A percentile compares a stretch with the other conserved stretches of the same genome.
phyloP scores from a whole-genome alignment of 129 eudicot genomes.

The Dittrichia graveolens region DNA sequence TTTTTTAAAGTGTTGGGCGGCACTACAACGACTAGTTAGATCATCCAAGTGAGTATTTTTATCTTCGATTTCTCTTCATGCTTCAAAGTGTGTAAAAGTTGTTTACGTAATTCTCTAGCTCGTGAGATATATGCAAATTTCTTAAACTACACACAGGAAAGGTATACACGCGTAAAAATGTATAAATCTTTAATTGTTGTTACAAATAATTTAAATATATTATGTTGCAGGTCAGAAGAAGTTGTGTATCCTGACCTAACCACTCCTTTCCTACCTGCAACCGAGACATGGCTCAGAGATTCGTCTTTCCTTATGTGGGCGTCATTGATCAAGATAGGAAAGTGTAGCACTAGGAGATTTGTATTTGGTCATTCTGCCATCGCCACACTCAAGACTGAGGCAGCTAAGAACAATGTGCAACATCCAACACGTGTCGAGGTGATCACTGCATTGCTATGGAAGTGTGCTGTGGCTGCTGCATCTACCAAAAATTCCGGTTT shows the following conservation, averaged over 20 bases:
- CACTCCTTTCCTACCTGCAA: conserved; percentile 26
- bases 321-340: not conserved
- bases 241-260: not conserved
- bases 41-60: not conserved
- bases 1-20: conserved; percentile 46
- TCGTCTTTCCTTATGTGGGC: not conserved
- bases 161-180: too few species aligned
- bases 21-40: not conserved
- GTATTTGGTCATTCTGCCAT: conserved; percentile 20
- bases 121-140: too few species aligned
- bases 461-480: conserved; percentile 23
- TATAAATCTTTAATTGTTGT: too few species aligned
- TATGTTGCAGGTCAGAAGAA: not conserved
- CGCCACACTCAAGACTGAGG: not conserved
- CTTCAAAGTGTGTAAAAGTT: too few species aligned
- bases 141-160: too few species aligned
- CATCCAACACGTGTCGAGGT: conserved; percentile 22
- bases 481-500: not conserved
- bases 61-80: too few species aligned
- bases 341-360: conserved; percentile 21
- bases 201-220: too few species aligned
- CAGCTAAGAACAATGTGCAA: not conserved
- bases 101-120: too few species aligned
- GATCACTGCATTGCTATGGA: conserved; percentile 17
- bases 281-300: not conserved